Evolutionary conservation across 2,329 filamentous ascomycete species (phyloP).

Genomic region (Fusarium redolens): DNA sequence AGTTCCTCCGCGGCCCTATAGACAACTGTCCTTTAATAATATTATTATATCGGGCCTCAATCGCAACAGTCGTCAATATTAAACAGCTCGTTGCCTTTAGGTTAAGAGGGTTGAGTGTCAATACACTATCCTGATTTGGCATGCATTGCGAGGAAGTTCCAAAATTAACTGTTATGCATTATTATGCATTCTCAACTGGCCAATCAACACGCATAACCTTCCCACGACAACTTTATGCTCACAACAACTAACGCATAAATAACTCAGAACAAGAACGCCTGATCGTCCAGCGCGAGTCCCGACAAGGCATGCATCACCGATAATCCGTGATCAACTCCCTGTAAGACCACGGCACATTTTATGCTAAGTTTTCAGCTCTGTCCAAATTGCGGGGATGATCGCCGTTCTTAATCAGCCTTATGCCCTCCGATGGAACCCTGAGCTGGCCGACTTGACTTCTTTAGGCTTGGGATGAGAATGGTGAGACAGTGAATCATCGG

Average conservation of each 20-base stretch:
- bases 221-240: not conserved
- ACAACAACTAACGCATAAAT: not conserved
- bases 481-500: not conserved
- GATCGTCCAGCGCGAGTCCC: not conserved
- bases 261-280: not conserved
- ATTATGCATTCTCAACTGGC: not conserved
- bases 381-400: not conserved
- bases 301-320: not conserved
- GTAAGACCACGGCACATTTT: not conserved
- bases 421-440: not conserved
- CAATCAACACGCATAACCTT: not conserved
- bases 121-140: not conserved
- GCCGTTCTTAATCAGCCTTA: constrained; percentile 14
- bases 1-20: no score
- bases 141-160: not conserved
- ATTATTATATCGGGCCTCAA: not conserved
- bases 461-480: not conserved
- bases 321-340: not conserved
- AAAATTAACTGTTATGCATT: not conserved
- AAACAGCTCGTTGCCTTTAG: not conserved
- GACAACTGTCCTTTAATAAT: not conserved
- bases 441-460: not conserved
- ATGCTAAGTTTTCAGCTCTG: constrained; percentile 19
- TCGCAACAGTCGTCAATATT: rapidly evolving
- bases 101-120: not conserved